A percentile compares a stretch with the other conserved stretches of the same genome.
Conservation (phyloP, 1,284 basidiomycete species). For the Meira nashicola region DNA sequence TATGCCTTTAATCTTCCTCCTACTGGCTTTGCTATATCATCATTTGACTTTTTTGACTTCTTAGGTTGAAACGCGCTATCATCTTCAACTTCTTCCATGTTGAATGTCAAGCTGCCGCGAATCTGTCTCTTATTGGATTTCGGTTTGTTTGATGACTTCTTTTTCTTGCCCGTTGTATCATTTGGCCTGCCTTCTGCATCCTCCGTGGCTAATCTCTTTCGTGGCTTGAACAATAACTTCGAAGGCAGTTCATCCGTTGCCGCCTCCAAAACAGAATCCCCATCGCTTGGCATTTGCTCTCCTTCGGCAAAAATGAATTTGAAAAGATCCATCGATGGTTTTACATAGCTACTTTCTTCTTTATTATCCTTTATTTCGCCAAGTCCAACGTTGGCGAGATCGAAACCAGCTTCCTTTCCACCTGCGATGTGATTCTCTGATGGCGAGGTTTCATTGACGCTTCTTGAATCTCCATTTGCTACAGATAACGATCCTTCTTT, state of each 20-base stretch:
- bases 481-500: conserved; percentile 13
- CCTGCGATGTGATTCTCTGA: neutral
- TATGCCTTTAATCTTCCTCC: neutral
- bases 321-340: conserved; percentile 86
- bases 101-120: conserved; percentile 10
- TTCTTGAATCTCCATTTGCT: conserved; percentile 27
- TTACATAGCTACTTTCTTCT: conserved; percentile 78
- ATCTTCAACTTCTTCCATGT: conserved; percentile 11
- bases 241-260: conserved; percentile 60
- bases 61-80: neutral
- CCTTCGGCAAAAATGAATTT: conserved; percentile 62
- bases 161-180: conserved; percentile 3
- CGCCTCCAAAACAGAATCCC: conserved; percentile 79
- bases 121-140: conserved; percentile 1
- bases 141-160: conserved; percentile 10
- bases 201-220: neutral
- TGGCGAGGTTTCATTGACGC: neutral
- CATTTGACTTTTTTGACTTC: too few species aligned
- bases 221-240: neutral
- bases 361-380: conserved; percentile 80
- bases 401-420: neutral
- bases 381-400: conserved; percentile 61
- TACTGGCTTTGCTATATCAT: too few species aligned
- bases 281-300: conserved; percentile 75
- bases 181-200: neutral